A percentile compares a stretch with the other conserved stretches of the same genome.
Conservation (phyloP, 2,329 filamentous ascomycete species). For the Hypoxylon rubiginosum region DNA sequence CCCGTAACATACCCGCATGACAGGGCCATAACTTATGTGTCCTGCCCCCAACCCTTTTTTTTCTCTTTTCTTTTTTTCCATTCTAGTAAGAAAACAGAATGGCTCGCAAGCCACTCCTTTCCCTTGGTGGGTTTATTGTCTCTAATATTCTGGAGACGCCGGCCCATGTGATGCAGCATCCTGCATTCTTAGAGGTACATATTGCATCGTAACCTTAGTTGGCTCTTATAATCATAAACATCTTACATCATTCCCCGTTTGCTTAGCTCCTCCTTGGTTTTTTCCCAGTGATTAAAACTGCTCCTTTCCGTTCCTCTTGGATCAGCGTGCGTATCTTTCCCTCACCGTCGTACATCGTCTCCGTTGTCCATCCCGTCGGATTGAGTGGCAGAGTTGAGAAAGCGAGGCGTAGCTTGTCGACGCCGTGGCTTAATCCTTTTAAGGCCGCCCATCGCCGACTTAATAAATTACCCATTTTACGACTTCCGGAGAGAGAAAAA, state of each 20-base stretch:
- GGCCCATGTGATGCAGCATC: conserved; percentile 44
- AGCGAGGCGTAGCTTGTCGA: conserved; percentile 27
- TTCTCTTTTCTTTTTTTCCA: background rate
- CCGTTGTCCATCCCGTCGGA: conserved; percentile 8
- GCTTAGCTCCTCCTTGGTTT: conserved; percentile 33
- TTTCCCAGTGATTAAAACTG: conserved; percentile 27
- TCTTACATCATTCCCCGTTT: conserved; percentile 42
- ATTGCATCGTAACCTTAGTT: conserved; percentile 41
- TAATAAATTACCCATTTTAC: conserved; percentile 12
- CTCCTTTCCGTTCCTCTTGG: conserved; percentile 40
- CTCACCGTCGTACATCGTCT: conserved; percentile 8
- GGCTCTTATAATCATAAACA: conserved; percentile 37
- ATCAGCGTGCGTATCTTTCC: conserved; percentile 27
- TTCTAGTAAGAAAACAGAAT: conserved; percentile 27
- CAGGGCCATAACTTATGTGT: conserved; percentile 29
- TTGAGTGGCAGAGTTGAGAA: conserved; percentile 24
- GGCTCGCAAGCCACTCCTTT: conserved; percentile 42
- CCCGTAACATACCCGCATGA: conserved; percentile 42
- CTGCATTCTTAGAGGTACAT: conserved; percentile 30
- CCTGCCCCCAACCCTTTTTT: conserved; percentile 32
- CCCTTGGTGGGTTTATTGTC: conserved; percentile 37
- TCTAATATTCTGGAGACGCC: conserved; percentile 41
- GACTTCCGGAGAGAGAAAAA: conserved; percentile 9
- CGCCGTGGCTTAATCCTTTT: conserved; percentile 25
- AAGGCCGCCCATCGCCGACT: conserved; percentile 27